Base-by-base conservation (phyloP, 2,329 filamentous ascomycete genomes). In the Fusarium albidum region DNA sequence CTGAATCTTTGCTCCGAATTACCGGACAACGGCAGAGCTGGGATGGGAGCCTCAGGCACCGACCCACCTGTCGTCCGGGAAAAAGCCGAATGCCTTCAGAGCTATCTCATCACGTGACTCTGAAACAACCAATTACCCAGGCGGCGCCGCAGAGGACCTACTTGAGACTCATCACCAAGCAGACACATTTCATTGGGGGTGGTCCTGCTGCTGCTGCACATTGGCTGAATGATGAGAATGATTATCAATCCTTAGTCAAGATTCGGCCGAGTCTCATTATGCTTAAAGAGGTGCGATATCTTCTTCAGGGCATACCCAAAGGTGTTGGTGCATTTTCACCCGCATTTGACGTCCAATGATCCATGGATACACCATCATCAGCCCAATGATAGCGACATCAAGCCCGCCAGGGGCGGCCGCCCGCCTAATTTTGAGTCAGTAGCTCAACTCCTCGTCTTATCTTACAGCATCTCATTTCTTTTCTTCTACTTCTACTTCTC, bases 1-100 rank as follows among this genome's bases (percentile, higher is more conserved):
- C 68, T 70, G 68, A 74, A 69, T 71, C 68, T 70, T 70, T 65
- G 69, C 63, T 64, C 69, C 67, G 68, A 71, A 68, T 67, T 67
- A 68, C 63, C 58, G 60, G 60, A 54, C 58, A 47, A 59, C 58
- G 55, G 63, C 59, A 55, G 52, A 63, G 64, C 57, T 66, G 59
- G 48, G 49, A 44, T 37, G 13, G 46, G 31, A 25, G 66, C 71
- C 70, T 74, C 49, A 73, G 71, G 70, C 69, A 68, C 11, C n/a
- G 27, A 59, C 9, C 3, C 21, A n/a, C 12, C 35, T 25, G 25
- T 7, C 50, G 33, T 54, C n/a, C 54, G 59, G 57, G 33, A 47
- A 61, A 61, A 54, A 61, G 21, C 58, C 58, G 58, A n/a, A n/a
- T n/a, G 28, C 6, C 15, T 10, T 8, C 15, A 6, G 25, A 6